Base-by-base conservation (phyloP, 2,329 filamentous ascomycete species). In the Cryphonectria nitschkei region DNA sequence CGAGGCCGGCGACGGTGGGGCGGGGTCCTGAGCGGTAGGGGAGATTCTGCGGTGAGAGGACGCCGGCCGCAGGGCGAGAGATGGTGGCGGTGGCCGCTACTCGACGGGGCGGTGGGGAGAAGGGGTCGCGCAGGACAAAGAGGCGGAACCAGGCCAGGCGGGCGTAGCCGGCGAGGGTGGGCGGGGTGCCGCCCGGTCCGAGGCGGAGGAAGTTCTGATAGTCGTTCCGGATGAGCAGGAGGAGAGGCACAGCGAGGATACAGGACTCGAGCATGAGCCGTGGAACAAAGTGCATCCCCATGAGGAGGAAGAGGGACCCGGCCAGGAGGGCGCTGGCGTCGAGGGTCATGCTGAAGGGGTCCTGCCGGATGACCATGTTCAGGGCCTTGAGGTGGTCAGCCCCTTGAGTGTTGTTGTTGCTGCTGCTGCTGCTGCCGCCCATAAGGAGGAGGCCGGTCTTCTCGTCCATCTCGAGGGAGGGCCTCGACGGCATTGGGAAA, bases 111-210 rank as follows among this genome's bases (percentile, higher is more conserved):
- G 89, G 87, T 0, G 92, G 85, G 32, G 79, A 81, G 76, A 92
- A 89, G n/a, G 92, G 91, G 76, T 95, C 86, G 7, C 89, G 87
- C 5, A 96, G 84, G 50, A 88, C 87, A 83, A 94, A 90, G 63
- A 95, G 81, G 14, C 91, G 89, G 65, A 95, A 87, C 80, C 89
- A 88, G 73, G 90, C 91, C 79, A 96, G 90, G 69, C 88, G 87
- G 37, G 93, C 81, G 79, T 95, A 97, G 74, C 93, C 93, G 6
- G 81, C 74, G 58, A 92, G 87, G 0, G 92, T 96, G 2, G 90
- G 86, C 0, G 93, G 93, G 0, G 92, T 95, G 71, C 93, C 93
- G 34, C 93, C 93, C 0, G 93, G 93, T 0, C 93, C 93, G 29
- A 97, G 88, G 54, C 87, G 87, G 74, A 95, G 83, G 81, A 94